These are phyloP conservation scores for Paspalum notatum DNA, from an alignment of 176 grass and related monocot species.

Conservation along the genomic window DNA sequence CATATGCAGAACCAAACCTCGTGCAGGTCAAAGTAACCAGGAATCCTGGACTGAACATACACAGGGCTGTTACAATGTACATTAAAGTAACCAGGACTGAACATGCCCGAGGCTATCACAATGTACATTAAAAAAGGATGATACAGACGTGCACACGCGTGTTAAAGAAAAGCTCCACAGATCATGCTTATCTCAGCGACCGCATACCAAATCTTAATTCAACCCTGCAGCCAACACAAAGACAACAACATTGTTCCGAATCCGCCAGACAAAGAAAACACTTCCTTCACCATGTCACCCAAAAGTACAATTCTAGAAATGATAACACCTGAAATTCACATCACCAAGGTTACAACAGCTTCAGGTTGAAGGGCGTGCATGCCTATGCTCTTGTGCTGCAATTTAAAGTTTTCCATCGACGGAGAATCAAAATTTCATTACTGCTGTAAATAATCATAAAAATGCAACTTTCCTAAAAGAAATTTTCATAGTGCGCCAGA, in stretches of 20 bases:
- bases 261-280: not conserved
- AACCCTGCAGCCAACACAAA: not conserved
- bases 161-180: not conserved
- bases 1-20: not conserved
- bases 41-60: no score
- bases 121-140: not conserved
- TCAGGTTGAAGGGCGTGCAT: not conserved
- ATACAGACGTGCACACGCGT: not conserved
- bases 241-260: not conserved
- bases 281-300: not conserved
- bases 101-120: not conserved
- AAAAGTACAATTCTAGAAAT: not conserved
- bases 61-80: no score
- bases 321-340: not conserved
- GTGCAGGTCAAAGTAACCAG: not conserved
- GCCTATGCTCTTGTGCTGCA: not conserved
- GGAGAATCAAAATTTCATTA: no score
- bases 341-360: not conserved
- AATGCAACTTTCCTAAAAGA: not conserved
- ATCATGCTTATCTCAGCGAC: not conserved
- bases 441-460: not conserved
- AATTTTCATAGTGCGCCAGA: not conserved
- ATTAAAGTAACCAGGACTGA: not conserved
- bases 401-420: not conserved
- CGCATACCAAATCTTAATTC: not conserved